Percentiles rank a stretch among this genome's conserved stretches.
These are phyloP conservation scores for Atkinsonella texensis DNA, from an alignment of 2,329 filamentous ascomycete species.

Conservation along the genomic window DNA sequence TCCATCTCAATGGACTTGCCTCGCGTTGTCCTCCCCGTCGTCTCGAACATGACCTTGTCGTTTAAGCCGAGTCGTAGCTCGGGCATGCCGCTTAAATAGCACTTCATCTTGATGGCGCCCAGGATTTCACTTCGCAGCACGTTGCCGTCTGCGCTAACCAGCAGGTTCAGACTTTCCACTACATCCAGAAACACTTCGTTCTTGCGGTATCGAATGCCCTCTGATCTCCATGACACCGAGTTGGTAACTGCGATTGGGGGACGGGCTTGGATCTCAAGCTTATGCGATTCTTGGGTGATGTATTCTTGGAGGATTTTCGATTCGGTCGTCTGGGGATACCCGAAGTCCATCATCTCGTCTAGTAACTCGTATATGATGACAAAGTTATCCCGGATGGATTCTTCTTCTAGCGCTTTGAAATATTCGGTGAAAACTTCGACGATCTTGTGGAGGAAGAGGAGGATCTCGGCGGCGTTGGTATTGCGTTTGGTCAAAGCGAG, in stretches of 20 bases:
- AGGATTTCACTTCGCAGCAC: conserved; percentile 93
- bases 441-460: conserved; percentile 94
- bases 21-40: conserved; percentile 81
- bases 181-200: conserved; percentile 99
- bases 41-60: conserved; percentile 99
- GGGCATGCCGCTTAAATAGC: conserved; percentile 96
- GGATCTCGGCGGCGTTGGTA: conserved; percentile 95
- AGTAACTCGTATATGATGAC: conserved; percentile 98
- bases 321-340: conserved; percentile 96
- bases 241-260: conserved; percentile 98
- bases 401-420: conserved; percentile 97
- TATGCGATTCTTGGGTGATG: conserved; percentile 98
- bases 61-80: conserved; percentile 89
- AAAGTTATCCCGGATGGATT: conserved; percentile 98
- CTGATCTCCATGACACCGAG: conserved; percentile 93
- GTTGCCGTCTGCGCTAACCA: conserved; percentile 89
- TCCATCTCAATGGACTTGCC: conserved; percentile 99
- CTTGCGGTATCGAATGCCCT: conserved; percentile 96
- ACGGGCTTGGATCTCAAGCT: conserved; percentile 89
- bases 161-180: conserved; percentile 87
- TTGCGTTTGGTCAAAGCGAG: conserved; percentile 97
- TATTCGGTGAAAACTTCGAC: conserved; percentile 99
- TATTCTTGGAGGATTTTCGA: conserved; percentile 98
- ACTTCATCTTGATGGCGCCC: conserved; percentile 98
- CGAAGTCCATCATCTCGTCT: conserved; percentile 99